Evolutionary conservation across 805 yeast species (phyloP).

Genomic region (Spathaspora sp.): DNA sequence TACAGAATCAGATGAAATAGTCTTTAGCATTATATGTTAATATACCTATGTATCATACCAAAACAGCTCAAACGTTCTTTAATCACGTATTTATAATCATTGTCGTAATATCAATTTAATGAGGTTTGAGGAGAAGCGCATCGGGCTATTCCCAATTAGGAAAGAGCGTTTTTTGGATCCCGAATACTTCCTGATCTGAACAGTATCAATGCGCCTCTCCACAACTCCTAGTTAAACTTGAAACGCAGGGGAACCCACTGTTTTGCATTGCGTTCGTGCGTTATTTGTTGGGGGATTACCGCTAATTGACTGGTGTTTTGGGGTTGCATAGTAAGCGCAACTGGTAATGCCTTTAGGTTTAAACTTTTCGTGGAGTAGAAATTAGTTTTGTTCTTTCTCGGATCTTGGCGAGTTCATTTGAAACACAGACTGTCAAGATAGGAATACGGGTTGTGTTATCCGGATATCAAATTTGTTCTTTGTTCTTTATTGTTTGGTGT

Average conservation of each 20-base stretch:
- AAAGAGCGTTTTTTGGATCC: neutral
- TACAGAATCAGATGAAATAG: neutral
- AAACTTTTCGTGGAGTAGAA: neutral
- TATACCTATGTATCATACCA: neutral
- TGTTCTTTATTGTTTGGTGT: neutral
- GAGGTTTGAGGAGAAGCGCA: neutral
- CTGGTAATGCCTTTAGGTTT: neutral
- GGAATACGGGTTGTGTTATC: neutral
- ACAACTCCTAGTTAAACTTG: neutral
- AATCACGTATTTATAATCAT: neutral
- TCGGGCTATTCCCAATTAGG: constrained; percentile 2
- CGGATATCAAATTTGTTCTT: neutral
- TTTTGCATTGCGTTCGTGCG: neutral
- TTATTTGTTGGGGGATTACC: neutral
- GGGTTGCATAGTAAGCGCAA: neutral
- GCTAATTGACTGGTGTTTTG: neutral
- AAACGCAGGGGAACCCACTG: neutral
- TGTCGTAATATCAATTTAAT: neutral
- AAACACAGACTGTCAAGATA: neutral
- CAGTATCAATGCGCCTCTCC: constrained; percentile 8
- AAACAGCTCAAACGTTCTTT: neutral
- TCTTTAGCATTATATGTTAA: neutral
- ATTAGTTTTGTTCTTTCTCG: too few relatives aligned
- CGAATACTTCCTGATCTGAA: neutral
- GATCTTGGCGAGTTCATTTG: too few relatives aligned